Conservation (phyloP, 768 basidiomycete species). For the Kwoniella europaea region DNA sequence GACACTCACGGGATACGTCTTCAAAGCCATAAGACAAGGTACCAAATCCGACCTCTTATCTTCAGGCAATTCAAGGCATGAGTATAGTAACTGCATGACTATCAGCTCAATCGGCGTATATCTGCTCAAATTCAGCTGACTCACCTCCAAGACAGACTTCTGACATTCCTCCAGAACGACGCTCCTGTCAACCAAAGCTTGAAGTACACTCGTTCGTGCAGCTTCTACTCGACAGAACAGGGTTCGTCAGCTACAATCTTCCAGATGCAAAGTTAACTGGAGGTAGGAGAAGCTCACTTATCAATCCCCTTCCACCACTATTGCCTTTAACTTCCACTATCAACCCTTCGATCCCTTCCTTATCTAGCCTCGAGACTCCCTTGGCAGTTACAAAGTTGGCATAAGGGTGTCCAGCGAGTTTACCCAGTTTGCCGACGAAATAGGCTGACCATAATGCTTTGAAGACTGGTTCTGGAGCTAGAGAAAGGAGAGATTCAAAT, state of each 20-base stretch:
- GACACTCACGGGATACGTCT: constrained; percentile 56
- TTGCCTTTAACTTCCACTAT: constrained; percentile 67
- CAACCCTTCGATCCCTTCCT: constrained; percentile 64
- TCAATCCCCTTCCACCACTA: constrained; percentile 65
- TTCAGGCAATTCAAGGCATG: constrained; percentile 66
- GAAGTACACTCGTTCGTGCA: constrained; percentile 75
- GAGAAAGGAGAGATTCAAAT: constrained; percentile 76
- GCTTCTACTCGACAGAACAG: constrained; percentile 61
- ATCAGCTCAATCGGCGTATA: neutral
- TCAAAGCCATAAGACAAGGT: constrained; percentile 68
- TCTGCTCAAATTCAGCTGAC: constrained; percentile 27
- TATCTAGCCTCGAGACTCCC: constrained; percentile 70
- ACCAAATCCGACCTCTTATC: constrained; percentile 67
- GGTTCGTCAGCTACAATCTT: neutral
- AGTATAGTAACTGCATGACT: constrained; percentile 64
- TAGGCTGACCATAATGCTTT: constrained; percentile 75
- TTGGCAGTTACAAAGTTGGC: constrained; percentile 92
- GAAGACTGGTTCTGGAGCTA: constrained; percentile 70
- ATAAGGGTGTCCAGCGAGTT: constrained; percentile 82
- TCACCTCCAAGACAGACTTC: constrained; percentile 66
- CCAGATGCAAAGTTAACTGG: neutral
- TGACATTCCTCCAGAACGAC: constrained; percentile 63
- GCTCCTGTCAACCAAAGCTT: constrained; percentile 74
- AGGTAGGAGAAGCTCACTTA: constrained; percentile 64
- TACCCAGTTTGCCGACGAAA: constrained; percentile 71